Evolutionary conservation across 1,284 basidiomycete species (phyloP).

Genomic region (Bondarzewia mesenterica): DNA sequence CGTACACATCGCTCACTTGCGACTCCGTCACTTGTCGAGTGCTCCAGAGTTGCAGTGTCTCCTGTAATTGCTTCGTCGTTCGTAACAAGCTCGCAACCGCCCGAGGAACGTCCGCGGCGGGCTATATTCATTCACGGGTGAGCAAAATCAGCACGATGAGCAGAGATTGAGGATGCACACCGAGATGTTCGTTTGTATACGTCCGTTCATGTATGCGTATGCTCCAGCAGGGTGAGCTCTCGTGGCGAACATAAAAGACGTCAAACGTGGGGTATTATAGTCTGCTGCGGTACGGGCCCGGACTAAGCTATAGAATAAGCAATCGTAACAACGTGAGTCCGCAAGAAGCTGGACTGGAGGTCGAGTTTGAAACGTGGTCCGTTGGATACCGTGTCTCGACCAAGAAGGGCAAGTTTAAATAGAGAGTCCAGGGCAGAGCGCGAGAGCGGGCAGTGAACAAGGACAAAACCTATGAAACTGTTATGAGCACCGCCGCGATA

Average conservation of each 20-base stretch:
- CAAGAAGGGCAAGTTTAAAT: background rate
- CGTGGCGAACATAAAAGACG: background rate
- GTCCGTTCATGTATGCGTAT: conserved; percentile 10
- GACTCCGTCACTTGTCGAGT: conserved; percentile 57
- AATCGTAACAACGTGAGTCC: too few relatives aligned
- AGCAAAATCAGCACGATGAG: background rate
- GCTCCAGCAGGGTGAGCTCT: background rate
- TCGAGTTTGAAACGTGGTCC: background rate
- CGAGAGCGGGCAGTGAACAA: background rate
- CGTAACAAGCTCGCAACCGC: conserved; percentile 82
- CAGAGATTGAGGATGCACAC: conserved; percentile 5
- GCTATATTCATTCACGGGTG: background rate
- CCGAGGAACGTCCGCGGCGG: conserved; percentile 37
- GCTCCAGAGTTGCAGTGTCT: conserved; percentile 75
- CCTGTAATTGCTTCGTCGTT: conserved; percentile 83
- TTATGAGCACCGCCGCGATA: background rate
- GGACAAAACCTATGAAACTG: background rate
- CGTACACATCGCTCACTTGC: conserved; percentile 88
- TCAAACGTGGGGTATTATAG: background rate
- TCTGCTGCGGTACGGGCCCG: background rate
- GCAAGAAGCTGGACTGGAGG: background rate
- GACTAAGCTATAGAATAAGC: background rate
- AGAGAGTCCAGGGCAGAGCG: background rate
- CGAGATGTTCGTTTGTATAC: conserved; percentile 10
- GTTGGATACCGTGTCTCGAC: background rate